These are phyloP conservation scores for Penicillium cosmopolitanum DNA, from an alignment of 495 filamentous ascomycete genomes.

Conservation along the genomic window DNA sequence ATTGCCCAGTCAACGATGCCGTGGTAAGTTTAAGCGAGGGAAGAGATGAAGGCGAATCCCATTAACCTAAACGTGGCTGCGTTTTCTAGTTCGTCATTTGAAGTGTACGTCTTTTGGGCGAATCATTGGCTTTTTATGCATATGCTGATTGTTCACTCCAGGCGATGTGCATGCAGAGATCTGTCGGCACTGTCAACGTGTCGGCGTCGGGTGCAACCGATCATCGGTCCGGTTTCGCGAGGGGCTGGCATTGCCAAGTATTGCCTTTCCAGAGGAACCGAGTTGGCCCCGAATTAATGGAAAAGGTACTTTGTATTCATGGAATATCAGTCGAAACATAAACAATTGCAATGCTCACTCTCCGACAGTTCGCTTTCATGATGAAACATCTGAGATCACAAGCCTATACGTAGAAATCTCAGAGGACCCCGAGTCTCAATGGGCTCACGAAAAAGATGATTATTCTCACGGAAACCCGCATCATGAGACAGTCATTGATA, in stretches of 20 bases:
- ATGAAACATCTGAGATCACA: slow-evolving; percentile 28
- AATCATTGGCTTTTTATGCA: background rate
- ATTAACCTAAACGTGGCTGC: background rate
- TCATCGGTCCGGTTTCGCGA: slow-evolving; percentile 31
- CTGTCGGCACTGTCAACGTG: slow-evolving; percentile 28
- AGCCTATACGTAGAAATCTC: slow-evolving; percentile 13
- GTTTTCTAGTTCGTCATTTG: slow-evolving; percentile 26
- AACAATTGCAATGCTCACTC: slow-evolving; percentile 3
- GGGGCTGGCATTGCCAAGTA: slow-evolving; percentile 9
- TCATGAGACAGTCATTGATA: background rate
- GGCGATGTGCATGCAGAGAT: slow-evolving; percentile 22
- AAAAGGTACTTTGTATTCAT: slow-evolving; percentile 14
- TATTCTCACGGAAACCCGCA: background rate
- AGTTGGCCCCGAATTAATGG: slow-evolving; percentile 27
- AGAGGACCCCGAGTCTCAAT: background rate
- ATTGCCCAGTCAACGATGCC: slow-evolving; percentile 22
- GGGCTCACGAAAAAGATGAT: too few species aligned
- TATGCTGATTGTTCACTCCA: slow-evolving; percentile 4
- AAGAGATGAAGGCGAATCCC: background rate
- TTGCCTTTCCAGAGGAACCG: background rate
- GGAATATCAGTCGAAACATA: background rate
- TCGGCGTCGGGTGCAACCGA: slow-evolving; percentile 26
- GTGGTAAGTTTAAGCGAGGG: slow-evolving; percentile 13
- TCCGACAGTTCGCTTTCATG: slow-evolving; percentile 27
- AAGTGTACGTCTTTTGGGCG: slow-evolving; percentile 27